Base-by-base conservation (phyloP, 257 asterid species). In the Anisodus tanguticus region DNA sequence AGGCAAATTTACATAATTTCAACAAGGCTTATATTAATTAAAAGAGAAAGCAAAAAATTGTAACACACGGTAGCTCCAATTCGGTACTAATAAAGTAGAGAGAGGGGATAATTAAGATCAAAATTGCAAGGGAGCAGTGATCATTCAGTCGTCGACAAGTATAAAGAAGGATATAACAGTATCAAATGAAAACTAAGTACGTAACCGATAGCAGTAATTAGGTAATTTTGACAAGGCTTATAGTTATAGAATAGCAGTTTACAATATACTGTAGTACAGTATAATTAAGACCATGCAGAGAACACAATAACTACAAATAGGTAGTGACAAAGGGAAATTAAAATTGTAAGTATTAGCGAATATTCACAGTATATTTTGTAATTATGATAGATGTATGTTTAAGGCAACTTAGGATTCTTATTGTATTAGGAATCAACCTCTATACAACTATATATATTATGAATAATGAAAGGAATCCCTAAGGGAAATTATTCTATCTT, bases 11-110 rank as follows among this genome's bases (percentile, higher is more conserved):
- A 72, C 59, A 72, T 10, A 51, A 71, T 22, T 76, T 7, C 3
- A 13, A 76, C 45, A 39, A 51, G 22, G 63, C 81, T 22, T 76
- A 51, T 72, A 72, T 47, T 49, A 74, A 19, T 69, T 69, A 69
- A 16, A 74, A 74, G 5, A 74, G 43, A 7, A 35, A 6, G 22
- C 22, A 62, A 51, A 76, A 76, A 76, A 13, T 11, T 19, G 81
- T 12, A 51, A 76, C 4, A 47, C 19, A 19, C 4, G 3, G 45
- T 76, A 76, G 63, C 45, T 76, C 63, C 19, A 51, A 12, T 49
- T 11, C 0, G 35, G 35, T 31, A 31, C 35, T 31, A 31, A 31
- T 31, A 31, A 31, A 31, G 35, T 31, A 31, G 35, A 31, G 35
- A 31, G 35, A 31, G 35, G 2, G 35, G 35, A 31, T 31, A 31